Conservation (phyloP, 192 early-diverging fungal species). For the Entomortierella parvispora region DNA sequence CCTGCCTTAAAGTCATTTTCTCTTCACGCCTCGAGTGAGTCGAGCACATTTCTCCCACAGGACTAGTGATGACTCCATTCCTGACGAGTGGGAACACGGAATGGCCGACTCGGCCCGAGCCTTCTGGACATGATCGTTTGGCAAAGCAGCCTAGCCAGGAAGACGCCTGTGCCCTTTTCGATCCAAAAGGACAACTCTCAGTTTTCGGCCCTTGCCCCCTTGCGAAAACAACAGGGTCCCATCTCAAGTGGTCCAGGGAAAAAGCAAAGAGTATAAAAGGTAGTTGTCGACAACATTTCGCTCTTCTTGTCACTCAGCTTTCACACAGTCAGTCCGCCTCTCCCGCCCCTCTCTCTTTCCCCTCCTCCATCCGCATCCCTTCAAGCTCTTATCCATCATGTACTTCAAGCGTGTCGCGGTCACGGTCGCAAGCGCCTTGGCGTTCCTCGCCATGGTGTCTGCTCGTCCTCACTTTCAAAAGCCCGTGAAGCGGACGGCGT, state of each 20-base stretch:
- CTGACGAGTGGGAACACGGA: neutral
- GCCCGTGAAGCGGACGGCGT: neutral
- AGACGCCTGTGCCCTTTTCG: too few species aligned
- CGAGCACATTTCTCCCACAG: too few species aligned
- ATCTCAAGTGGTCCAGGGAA: too few species aligned
- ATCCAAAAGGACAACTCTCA: too few species aligned
- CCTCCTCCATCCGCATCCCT: neutral
- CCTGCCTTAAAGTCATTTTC: neutral
- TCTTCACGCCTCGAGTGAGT: neutral
- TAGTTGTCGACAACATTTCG: neutral
- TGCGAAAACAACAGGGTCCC: too few species aligned
- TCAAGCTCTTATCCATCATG: neutral
- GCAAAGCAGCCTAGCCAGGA: too few species aligned
- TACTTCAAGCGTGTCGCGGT: neutral
- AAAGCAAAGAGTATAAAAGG: too few species aligned
- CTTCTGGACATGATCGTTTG: too few species aligned
- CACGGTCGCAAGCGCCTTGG: slow-evolving; percentile 1
- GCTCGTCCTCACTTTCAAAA: neutral
- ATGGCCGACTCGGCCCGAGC: too few species aligned
- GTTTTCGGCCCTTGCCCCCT: too few species aligned
- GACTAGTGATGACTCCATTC: neutral
- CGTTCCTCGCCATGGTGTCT: slow-evolving; percentile 6
- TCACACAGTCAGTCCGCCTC: neutral
- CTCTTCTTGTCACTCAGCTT: neutral
- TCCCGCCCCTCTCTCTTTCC: neutral